Evolutionary conservation across 257 asterid species (phyloP), one percentile per base, ranked within the genome.

Genomic region (Ballota nigra): DNA sequence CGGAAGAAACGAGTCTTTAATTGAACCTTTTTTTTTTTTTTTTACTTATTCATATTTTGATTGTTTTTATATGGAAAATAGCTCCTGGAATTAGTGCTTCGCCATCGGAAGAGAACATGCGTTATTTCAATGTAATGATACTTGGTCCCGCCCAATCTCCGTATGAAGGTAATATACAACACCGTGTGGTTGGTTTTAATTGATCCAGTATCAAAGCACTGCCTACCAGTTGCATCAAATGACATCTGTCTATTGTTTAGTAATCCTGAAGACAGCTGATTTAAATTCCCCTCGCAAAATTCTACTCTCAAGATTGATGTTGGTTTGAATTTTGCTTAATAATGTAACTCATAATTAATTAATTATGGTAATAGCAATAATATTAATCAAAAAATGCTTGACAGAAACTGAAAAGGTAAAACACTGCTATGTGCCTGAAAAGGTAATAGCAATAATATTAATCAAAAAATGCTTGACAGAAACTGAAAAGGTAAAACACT

Each of bases 1-100:
- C 56, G 15, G 18, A 45, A 19, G 31, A 66, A 24, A n/a, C n/a
- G 28, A 51, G 28, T 26, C 13, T 0, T 43, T 19, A 3, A 24
- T 41, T 43, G 41, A n/a, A n/a, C 13, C 6, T n/a, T 67, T n/a
- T 49, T 29, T 47, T 12, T 29, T 29, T 40, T n/a, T 16, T 38
- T 51, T 18, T 43, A 9, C 13, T 38, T 1, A n/a, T 28, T 28
- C 41, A 13, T 33, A 2, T 23, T 43, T 43, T 24, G 15, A 24
- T 43, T 7, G 23, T 40, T 65, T 24, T 65, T n/a, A 15, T 23
- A 23, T 36, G 65, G 45, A 5, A 51, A 29, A 51, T 22, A 69
- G 73, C 73, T 53, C 73, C 65, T 13, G 73, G 73, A 36, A 69
- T 69, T 20, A 69, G 73, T 34, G 73, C 73, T 53, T 69, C 65